Conservation (phyloP, 139 green algal genomes). For the Chlorella sp. region DNA sequence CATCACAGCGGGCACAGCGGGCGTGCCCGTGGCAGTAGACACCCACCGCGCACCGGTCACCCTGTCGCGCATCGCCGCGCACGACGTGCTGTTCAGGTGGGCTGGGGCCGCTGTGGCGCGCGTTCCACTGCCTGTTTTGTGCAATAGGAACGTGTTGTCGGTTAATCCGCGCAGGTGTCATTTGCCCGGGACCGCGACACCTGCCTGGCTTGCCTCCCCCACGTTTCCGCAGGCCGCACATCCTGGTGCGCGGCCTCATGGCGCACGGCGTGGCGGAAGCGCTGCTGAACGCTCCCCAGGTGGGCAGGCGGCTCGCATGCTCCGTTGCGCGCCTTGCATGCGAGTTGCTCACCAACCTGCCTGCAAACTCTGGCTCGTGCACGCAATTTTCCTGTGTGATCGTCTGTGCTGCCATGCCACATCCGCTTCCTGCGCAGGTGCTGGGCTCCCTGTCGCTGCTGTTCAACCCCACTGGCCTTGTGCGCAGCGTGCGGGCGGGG, state of each 20-base stretch:
- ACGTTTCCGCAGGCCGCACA: constrained; percentile 23
- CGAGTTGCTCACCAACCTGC: no score
- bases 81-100: constrained; percentile 46
- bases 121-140: not conserved
- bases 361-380: no score
- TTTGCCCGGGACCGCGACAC: not conserved
- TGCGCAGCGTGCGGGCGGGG: constrained; percentile 52
- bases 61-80: constrained; percentile 20
- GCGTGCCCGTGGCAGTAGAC: constrained; percentile 45
- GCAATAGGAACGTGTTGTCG: no score
- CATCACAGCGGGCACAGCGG: constrained; percentile 28
- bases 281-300: constrained; percentile 59
- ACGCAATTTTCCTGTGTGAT: no score
- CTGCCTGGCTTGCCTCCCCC: not conserved
- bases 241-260: constrained; percentile 51
- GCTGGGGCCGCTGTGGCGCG: not conserved
- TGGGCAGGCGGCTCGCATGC: no score
- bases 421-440: constrained; percentile 14
- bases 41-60: constrained; percentile 39
- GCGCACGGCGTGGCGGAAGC: constrained; percentile 66
- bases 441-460: constrained; percentile 71
- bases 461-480: constrained; percentile 71
- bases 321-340: no score
- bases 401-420: no score
- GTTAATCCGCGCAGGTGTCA: no score